These are phyloP conservation scores for Crithidia thermophila DNA, from an alignment of 208 protist genomes.

Conservation along the genomic window DNA sequence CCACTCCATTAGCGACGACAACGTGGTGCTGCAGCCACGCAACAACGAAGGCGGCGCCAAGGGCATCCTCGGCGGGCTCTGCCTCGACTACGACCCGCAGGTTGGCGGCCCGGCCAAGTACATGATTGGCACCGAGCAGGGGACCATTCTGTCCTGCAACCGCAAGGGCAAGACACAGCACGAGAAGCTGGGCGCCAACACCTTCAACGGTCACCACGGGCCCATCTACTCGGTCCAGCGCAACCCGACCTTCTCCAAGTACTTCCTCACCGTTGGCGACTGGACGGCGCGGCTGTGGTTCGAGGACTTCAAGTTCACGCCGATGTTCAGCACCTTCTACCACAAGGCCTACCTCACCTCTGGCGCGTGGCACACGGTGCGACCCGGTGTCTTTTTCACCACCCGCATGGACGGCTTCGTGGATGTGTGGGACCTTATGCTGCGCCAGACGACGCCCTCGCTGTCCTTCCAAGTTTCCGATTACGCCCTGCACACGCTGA, in stretches of 20 bases:
- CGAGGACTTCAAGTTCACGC: conserved; percentile 95
- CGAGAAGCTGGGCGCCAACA: conserved; percentile 94
- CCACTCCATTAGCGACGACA: conserved; percentile 78
- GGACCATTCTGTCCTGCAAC: conserved; percentile 94
- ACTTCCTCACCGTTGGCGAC: conserved; percentile 97
- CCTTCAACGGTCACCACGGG: conserved; percentile 96
- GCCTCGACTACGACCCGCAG: conserved; percentile 95
- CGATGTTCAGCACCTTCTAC: conserved; percentile 97
- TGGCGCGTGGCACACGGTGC: conserved; percentile 93
- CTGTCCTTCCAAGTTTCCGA: conserved; percentile 93
- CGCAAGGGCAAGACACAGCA: conserved; percentile 94
- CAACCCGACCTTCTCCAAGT: conserved; percentile 96
- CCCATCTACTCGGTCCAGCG: conserved; percentile 96
- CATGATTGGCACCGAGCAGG: conserved; percentile 97
- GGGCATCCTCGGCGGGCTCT: conserved; percentile 92
- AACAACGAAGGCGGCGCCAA: conserved; percentile 90
- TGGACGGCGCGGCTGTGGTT: conserved; percentile 97
- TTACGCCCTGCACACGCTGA: conserved; percentile 88
- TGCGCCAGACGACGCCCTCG: conserved; percentile 93
- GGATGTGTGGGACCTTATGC: conserved; percentile 96
- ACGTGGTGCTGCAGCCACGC: conserved; percentile 88
- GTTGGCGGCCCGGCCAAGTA: conserved; percentile 95
- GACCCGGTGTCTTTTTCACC: conserved; percentile 96
- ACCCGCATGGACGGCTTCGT: conserved; percentile 96
- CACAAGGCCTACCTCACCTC: conserved; percentile 95